Base-by-base conservation (phyloP, 2,329 filamentous ascomycete species). In the Sordariomycetes sp. region DNA sequence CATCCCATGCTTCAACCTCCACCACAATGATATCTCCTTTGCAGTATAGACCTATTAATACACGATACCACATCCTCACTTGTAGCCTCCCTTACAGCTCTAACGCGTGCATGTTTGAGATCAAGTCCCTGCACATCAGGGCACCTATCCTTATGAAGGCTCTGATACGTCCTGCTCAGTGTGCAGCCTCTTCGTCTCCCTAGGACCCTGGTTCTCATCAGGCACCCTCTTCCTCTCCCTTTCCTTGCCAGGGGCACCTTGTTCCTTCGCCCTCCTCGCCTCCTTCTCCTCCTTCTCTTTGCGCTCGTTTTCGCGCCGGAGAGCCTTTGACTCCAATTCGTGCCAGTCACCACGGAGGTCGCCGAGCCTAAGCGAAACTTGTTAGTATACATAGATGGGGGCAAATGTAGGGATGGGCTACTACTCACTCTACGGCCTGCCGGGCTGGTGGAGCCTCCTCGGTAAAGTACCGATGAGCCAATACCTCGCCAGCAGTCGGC, bases 251-350 rank as follows among this genome's bases (percentile, higher is more conserved):
- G 25, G 54, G 40, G 64, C 63, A 3, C 65, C 62, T 24, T 66
- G 24, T 20, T 24, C 46, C 46, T 14, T 50, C 14, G 43, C 43
- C 1, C 75, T 74, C 63, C 75, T 77, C 20, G 71, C 71, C 6
- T 74, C 76, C 3, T 75, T 73, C 8, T 77, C 79, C 58, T 82
- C 80, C 59, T 77, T 75, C 32, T 82, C 79, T 61, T 77, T 78
- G 58, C 83, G 82, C 70, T 94, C 90, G 65, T 91, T 93, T 70
- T 97, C 92, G 64, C 94, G 94, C 35, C 94, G 81, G 28, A 96
- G 78, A 18, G 91, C 92, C 74, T 99, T 99, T 59, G 90, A 96
- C 74, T 99, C 94, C 66, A 97, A 96, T 69, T 99, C 94, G 69
- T 99, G 94, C 94, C 94, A 99, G 66, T 99, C 94, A 24, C 94